Base-by-base conservation (phyloP, 208 protist species). In the Novymonas esmeraldas region DNA sequence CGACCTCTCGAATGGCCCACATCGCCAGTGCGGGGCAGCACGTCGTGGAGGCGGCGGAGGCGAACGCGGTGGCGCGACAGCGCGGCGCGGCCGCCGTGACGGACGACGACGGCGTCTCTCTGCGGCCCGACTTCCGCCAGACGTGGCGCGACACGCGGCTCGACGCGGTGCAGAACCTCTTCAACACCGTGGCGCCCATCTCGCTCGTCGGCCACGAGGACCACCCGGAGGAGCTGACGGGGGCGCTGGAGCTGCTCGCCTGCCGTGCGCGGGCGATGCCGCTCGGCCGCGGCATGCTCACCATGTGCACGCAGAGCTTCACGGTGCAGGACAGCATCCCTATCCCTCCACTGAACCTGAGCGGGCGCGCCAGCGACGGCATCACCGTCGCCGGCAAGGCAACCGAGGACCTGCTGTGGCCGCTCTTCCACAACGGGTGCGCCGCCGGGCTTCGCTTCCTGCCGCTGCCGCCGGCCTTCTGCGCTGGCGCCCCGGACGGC, bases 341-440 rank as follows among this genome's bases (percentile, higher is more conserved):
- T n/a, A 89, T 92, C 10, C 87, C 90, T 14, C 59, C 46, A 11
- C 66, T 95, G 6, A 88, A 85, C 62, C 68, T 93, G 9, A 79
- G 85, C 34, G 90, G 90, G 29, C 73, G 78, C 45, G 93, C 87
- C 14, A 82, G 55, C 45, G 87, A 93, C 54, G 87, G 85, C 9
- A 75, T 95, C 48, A 64, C 52, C 52, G 72, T 95, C 16, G 72
- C 61, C 31, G 87, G 86, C 75, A 87, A 81, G 60, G 60, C 61
- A 1, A 74, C 81, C 14, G 87, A 86, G 22, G 60, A 77, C 16
- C 44, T 91, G 28, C 75, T 90, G 65, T 95, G 90, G 87, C 90
- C 90, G 2, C 24, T 78, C 16, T 89, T 95, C 61, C 90, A 95
- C 78, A 95, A 93, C 68, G 85, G 90, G 16, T 95, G 90, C 62